Percentiles rank a stretch among this genome's conserved stretches.
These are phyloP conservation scores for Hyphopichia fennica DNA, from an alignment of 1,139 yeast species.

Conservation along the genomic window DNA sequence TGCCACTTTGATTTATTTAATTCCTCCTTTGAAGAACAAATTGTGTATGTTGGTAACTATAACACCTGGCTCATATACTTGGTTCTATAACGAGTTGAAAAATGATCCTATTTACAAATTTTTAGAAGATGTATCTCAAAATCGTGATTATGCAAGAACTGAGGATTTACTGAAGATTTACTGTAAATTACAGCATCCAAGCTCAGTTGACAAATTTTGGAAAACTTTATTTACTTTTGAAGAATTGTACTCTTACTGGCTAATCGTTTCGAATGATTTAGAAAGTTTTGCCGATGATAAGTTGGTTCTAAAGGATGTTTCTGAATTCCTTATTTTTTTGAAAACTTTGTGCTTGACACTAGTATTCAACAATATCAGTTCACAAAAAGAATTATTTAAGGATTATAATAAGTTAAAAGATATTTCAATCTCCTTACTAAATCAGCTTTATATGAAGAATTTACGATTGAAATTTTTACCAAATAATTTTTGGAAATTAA, in stretches of 20 bases:
- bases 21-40: conserved; percentile 30
- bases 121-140: conserved; percentile 8
- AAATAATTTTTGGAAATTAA: conserved; percentile 57
- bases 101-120: conserved; percentile 17
- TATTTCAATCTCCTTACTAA: conserved; percentile 53
- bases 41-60: conserved; percentile 40
- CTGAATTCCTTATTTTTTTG: conserved; percentile 48
- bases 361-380: conserved; percentile 42
- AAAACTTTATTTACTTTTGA: conserved; percentile 34
- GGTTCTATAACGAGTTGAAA: conserved; percentile 25
- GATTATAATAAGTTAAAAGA: conserved; percentile 29
- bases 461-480: conserved; percentile 60
- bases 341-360: conserved; percentile 55
- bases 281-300: conserved; percentile 53
- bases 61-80: conserved; percentile 30
- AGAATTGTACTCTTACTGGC: conserved; percentile 44
- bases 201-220: conserved; percentile 27
- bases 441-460: conserved; percentile 71
- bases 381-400: conserved; percentile 9
- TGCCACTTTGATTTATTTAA: conserved; percentile 28
- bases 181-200: conserved; percentile 4
- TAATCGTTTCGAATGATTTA: conserved; percentile 68
- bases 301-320: conserved; percentile 48
- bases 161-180: conserved; percentile 14
- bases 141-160: conserved; percentile 21